Base-by-base conservation (phyloP, 345 rosid species). In the Populus pruinosa region DNA sequence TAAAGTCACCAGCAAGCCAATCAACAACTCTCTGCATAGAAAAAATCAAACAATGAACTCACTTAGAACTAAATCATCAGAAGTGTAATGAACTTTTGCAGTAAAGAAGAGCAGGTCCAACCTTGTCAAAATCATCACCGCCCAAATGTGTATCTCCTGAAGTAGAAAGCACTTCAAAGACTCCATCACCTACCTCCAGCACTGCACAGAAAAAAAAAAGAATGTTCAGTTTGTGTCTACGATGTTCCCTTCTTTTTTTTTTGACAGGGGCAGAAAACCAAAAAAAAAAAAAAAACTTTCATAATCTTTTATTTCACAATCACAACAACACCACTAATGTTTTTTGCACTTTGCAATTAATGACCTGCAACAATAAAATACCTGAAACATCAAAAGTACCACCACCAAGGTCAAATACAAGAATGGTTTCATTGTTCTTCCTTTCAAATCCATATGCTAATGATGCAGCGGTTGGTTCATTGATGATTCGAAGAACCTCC, bases 311-410 rank as follows among this genome's bases (percentile, higher is more conserved):
- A 12, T 4, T 35, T 65, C 2, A 8, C 33, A 64, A 64, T 64
- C 13, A 13, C 35, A 31, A 23, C 14, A 64, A 64, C 0, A 64
- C 13, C 3, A 16, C 36, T 64, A 13, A 12, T 31, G 68, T 5
- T 12, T 64, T 14, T 12, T 33, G 36, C 36, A 33, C 36, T 33
- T 4, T 33, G 21, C 29, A 76, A 13, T 11, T 21, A 23, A 50
- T 14, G 7, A 69, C 23, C 59, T 13, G 18, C 13, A n/a, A 47
- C 71, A 29, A 8, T 43, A 62, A 13, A 27, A 41, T 83, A 96
- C 99, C 99, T 88, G 99, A 96, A 64, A 96, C 99, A 81, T 96
- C 99, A 78, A 96, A 96, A 29, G 99, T 96, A 82, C 99, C 99
- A 86, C 99, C 99, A 78, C 99, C 99, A 83, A 95, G 99, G 86